phyloP scores from a whole-genome alignment of 140 eudicot genomes.

The Oenanthe javanica region DNA sequence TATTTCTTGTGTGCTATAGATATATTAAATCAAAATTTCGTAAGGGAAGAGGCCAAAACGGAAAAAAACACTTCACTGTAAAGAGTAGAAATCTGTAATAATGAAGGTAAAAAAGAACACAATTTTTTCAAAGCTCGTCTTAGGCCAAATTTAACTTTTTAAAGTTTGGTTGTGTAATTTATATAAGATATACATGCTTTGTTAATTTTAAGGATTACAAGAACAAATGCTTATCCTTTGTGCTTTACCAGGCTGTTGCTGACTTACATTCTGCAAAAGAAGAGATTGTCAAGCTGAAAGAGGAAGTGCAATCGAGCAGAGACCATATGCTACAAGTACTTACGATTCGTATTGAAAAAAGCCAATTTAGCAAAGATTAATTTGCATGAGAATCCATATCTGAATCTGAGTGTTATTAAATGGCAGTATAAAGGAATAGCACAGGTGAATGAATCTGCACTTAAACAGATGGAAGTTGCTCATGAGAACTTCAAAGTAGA shows the following conservation, averaged over 20 bases:
- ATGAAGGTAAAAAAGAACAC: neutral
- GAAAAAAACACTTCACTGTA: neutral
- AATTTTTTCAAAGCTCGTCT: neutral
- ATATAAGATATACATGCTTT: neutral
- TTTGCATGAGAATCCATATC: neutral
- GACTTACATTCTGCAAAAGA: conserved; percentile 36
- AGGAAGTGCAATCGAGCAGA: conserved; percentile 50
- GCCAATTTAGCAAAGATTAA: neutral
- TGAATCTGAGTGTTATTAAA: neutral
- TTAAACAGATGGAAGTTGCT: conserved; percentile 68
- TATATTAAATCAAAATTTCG: neutral
- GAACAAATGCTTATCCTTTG: neutral
- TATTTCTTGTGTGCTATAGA: neutral
- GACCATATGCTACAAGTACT: conserved; percentile 74
- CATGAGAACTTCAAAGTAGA: conserved; percentile 59
- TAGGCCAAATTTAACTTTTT: neutral
- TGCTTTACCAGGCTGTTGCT: conserved; percentile 17
- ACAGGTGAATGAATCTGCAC: conserved; percentile 73
- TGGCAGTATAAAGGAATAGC: conserved; percentile 81
- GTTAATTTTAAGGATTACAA: neutral
- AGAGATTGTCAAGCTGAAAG: conserved; percentile 62
- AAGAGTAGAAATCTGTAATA: neutral
- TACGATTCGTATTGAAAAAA: neutral
- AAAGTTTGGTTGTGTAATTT: neutral
- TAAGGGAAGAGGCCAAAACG: neutral